Evolutionary conservation across 75 land plant species (phyloP), one percentile per base, ranked within the genome.

Genomic region (Cunninghamia lanceolata): DNA sequence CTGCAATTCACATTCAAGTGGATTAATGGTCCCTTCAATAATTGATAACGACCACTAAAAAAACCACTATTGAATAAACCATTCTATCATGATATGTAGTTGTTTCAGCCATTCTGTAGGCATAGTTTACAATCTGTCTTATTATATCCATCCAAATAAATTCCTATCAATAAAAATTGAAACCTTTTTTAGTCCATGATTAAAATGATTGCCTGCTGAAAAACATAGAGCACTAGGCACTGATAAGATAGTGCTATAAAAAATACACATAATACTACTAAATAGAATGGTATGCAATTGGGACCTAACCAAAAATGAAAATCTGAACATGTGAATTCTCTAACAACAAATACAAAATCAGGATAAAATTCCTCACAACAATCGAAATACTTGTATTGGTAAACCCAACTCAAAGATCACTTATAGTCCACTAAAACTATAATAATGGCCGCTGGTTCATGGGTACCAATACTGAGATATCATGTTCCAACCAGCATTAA

Each of bases 141-240:
- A 32, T 35, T 71, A 71, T 30, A 71, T 71, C 35, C 25, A 59
- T 32, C 32, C 74, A 71, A 71, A 71, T 9, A 9, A 7, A 71
- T 17, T 68, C 73, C 32, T 6, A 7, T n/a, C 2, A 30, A 30
- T 16, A 30, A 30, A 59, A 21, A 35, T 82, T 21, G 92, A 88
- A 91, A 92, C 95, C 84, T 90, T 91, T 32, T 15, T 32, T 30
- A 35, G 3, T 36, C 13, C 25, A 76, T 76, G 21, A 32, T 0
- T 76, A 36, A 16, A 38, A 36, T 2, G 21, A 16, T 38, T 76
- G 76, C 76, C 14, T 13, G 2, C 30, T 25, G 71, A 68, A 68
- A 30, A 28, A 3, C 71, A 1, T 68, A 68, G 4, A n/a, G 10
- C 32, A 5, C 2, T 47, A 50, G 52, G 52, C 6, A 50, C 52